These are phyloP conservation scores for Fusarium miscanthi DNA, from an alignment of 2,329 filamentous ascomycete species.

Conservation along the genomic window DNA sequence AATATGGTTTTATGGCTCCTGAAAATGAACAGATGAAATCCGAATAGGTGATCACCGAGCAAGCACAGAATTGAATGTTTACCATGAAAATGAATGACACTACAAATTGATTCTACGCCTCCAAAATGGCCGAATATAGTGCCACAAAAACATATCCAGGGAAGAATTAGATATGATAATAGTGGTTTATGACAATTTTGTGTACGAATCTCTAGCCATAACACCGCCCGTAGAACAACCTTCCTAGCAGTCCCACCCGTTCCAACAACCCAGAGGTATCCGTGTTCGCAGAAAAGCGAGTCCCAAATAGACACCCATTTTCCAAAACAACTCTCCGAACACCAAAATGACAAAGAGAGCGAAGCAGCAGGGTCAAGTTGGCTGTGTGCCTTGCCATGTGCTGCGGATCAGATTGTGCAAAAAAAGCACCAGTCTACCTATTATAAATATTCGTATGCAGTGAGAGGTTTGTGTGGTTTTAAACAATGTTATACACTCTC, in stretches of 20 bases:
- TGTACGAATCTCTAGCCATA: neutral
- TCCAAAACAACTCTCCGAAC: neutral
- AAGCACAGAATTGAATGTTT: neutral
- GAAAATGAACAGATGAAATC: neutral
- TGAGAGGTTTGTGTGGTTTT: conserved; percentile 14
- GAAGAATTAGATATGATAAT: neutral
- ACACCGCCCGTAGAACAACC: neutral
- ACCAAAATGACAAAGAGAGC: conserved; percentile 8
- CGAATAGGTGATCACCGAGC: neutral
- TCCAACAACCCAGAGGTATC: conserved; percentile 18
- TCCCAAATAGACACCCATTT: neutral
- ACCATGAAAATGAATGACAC: neutral
- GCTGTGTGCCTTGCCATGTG: conserved; percentile 13
- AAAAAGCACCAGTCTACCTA: neutral
- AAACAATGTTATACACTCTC: conserved; percentile 84
- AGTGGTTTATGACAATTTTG: conserved; percentile 13
- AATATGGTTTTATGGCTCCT: neutral
- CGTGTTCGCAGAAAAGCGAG: conserved; percentile 12
- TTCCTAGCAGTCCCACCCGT: conserved; percentile 1
- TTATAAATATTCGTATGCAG: neutral
- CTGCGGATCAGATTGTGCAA: neutral
- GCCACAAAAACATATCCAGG: neutral
- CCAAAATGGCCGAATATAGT: neutral
- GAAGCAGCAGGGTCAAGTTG: conserved; percentile 11
- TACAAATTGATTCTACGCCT: neutral